These are phyloP conservation scores for Ophiobolus disseminans DNA, from an alignment of 2,329 filamentous ascomycete species.

Conservation along the genomic window DNA sequence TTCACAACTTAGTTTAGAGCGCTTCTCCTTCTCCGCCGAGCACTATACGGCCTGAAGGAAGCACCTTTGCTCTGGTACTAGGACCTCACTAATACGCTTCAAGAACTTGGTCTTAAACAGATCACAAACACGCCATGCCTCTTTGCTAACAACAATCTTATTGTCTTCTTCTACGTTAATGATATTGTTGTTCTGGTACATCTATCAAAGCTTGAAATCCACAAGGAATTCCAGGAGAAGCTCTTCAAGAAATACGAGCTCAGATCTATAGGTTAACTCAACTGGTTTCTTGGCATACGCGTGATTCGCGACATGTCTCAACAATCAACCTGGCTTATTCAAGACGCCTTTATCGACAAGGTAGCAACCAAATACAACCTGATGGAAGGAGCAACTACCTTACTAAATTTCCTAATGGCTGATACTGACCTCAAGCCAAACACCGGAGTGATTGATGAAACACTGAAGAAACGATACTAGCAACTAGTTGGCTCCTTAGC, in stretches of 20 bases:
- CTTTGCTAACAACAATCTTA: too few relatives aligned
- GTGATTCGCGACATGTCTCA: slow-evolving; percentile 1
- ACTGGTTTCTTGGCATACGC: slow-evolving; percentile 2
- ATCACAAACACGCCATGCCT: too few relatives aligned
- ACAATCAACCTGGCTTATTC: slow-evolving; percentile 12
- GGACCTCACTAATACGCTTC: too few relatives aligned
- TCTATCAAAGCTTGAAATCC: too few relatives aligned
- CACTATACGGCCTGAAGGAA: not conserved
- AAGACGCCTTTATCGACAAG: slow-evolving; percentile 22
- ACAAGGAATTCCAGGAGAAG: too few relatives aligned
- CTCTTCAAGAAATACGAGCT: not conserved
- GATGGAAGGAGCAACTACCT: not conserved
- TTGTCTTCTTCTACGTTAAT: too few relatives aligned
- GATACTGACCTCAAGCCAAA: not conserved
- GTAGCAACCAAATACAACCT: slow-evolving; percentile 12
- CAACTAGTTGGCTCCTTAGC: slow-evolving; percentile 17
- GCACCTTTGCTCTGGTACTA: not conserved
- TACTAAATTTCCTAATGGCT: not conserved
- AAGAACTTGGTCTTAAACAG: too few relatives aligned
- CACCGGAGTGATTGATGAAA: not conserved
- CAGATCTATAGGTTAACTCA: slow-evolving; percentile 1
- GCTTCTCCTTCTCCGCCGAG: not conserved
- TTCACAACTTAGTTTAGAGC: too few relatives aligned
- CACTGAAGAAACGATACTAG: slow-evolving; percentile 16
- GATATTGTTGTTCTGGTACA: too few relatives aligned